Evolutionary conservation across 208 protist species (phyloP).

Genomic region (Trypanosoma theileri): DNA sequence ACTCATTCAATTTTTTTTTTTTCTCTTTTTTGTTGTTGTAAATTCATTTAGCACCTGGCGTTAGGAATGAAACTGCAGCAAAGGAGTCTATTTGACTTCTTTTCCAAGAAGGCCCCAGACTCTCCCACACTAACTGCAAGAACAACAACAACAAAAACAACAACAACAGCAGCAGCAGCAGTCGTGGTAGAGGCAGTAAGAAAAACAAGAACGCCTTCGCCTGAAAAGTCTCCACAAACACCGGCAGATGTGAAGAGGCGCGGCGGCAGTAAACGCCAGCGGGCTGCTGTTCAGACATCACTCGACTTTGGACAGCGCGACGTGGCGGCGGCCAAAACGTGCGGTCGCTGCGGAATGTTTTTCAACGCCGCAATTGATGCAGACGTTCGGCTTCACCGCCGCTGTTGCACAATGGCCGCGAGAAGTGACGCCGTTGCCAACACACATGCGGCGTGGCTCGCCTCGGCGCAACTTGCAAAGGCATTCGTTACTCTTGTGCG

Average conservation of each 20-base stretch:
- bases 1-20: too few species aligned
- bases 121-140: slow-evolving; percentile 19
- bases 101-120: background rate
- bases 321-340: slow-evolving; percentile 30
- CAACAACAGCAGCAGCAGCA: background rate
- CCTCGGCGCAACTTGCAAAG: slow-evolving; percentile 7
- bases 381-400: slow-evolving; percentile 52
- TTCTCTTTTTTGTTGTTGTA: too few species aligned
- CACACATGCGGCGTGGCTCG: slow-evolving; percentile 5
- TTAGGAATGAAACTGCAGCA: slow-evolving; percentile 5
- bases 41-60: too few species aligned
- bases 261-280: slow-evolving; percentile 1
- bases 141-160: slow-evolving; percentile 47
- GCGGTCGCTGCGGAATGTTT: slow-evolving; percentile 62
- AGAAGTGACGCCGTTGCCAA: background rate
- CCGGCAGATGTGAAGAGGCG: background rate
- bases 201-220: background rate
- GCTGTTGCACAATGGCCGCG: slow-evolving; percentile 31
- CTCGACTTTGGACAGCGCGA: slow-evolving; percentile 73
- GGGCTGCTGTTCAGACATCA: slow-evolving; percentile 41
- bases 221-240: background rate
- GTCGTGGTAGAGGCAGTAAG: background rate
- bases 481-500: background rate
- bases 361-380: slow-evolving; percentile 38
- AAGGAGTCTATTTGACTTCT: slow-evolving; percentile 22